Base-by-base conservation (phyloP, 2,329 filamentous ascomycete species). In the Verticillium albo-atrum region DNA sequence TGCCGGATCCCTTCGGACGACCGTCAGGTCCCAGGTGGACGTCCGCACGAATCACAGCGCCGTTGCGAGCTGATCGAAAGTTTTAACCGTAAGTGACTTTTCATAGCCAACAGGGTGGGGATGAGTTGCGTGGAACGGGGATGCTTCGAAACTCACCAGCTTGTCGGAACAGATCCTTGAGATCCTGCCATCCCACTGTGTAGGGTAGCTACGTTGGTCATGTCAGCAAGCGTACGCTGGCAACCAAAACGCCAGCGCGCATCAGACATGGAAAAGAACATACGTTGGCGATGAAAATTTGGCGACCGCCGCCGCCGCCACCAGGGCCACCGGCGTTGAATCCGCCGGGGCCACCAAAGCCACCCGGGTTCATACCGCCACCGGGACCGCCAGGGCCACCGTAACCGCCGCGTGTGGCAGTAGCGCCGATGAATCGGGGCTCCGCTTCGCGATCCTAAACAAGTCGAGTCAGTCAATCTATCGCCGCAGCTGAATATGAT, bases 251-350 rank as follows among this genome's bases (percentile, higher is more conserved):
- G 37, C 42, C 7, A 26, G 42, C 17, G 35, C 15, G 12, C 12
- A 6, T 4, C 1, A 17, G 28, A 32, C 25, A 28, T 14, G 15
- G 68, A 68, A 75, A 75, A 74, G 67, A 76, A 96, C 94, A 86
- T 86, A 99, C 95, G 85, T 99, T 99, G 76, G 92, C 91, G 73
- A 99, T 87, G 77, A 97, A 99, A 76, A 99, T 92, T 79, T 98
- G 95, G 75, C 92, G 89, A 71, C 90, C 89, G 66, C 86, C 87
- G 66, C 82, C 86, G 63, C 81, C 42, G 32, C 42, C 82, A 64
- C 75, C 74, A 56, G 76, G n/a, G n/a, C 81, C 82, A 58, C 75
- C 74, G 58, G 76, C 77, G 59, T 75, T 77, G 61, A 74, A 75
- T 60, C 79, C 77, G 60, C 79, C 79, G 60, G 77, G 79, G 66